Base-by-base conservation (phyloP, 257 asterid genomes). In the Solanum pinnatisectum region DNA sequence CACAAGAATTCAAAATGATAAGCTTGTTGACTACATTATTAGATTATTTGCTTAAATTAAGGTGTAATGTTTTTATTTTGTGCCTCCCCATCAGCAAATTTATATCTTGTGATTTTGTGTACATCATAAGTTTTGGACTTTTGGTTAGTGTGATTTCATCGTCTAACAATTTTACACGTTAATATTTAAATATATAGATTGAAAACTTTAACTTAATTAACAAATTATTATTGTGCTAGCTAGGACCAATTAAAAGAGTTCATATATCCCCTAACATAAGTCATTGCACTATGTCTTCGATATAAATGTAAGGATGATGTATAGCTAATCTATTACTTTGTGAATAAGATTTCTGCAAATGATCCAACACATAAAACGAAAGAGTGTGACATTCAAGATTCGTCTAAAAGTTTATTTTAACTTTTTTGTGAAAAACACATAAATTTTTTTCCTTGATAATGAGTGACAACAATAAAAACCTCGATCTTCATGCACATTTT, bases 1-100 rank as follows among this genome's bases (percentile, higher is more conserved):
- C 46, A 60, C 46, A 0, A 73, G 14, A 42, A 22, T 63, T 83
- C 56, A 27, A 84, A 22, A 8, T 73, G 92, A 90, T 90, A 88
- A 87, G 90, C 88, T 88, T 83, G 27, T 37, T 72, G 84, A 90
- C 92, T 27, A 65, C 46, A 20, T 9, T 76, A 76, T 37, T 23
- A 37, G 22, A 23, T 37, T 76, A 6, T 78, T 40, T 78, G 56
- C 59, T 39, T 78, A 40, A 40, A 71, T 71, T 32, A 32, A 40
- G 49, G 36, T n/a, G 13, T 77, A 77, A n/a, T 77, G 60, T n/a
- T 77, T 18, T 23, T 77, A 77, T 52, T 52, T 25, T 40, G 22
- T 77, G 14, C 23, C 60, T 77, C 8, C 59, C 36, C 84, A 77
- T 77, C 35, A 77, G 60, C 84, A 77, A 25, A 13, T 77, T 56